Evolutionary conservation across 1,139 yeast genomes (phyloP).

Genomic region (Hansenula sp.): DNA sequence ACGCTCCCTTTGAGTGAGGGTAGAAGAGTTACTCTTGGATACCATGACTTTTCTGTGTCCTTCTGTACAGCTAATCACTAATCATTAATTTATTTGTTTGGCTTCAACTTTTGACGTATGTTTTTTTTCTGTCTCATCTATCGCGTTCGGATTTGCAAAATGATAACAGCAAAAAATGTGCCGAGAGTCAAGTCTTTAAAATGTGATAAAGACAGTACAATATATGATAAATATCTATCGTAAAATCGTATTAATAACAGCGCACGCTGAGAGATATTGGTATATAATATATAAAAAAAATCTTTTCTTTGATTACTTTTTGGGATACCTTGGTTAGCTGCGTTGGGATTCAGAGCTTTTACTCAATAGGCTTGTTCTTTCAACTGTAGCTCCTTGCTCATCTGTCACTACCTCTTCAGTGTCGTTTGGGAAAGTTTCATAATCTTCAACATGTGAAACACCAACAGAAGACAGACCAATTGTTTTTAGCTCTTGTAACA

Average conservation of each 20-base stretch:
- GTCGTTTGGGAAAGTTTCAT: conserved; percentile 20
- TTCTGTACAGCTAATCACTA: too few species aligned
- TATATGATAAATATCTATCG: not conserved
- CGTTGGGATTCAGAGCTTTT: conserved; percentile 8
- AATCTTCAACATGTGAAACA: conserved; percentile 5
- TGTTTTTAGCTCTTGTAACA: conserved; percentile 34
- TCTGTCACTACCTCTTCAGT: conserved; percentile 5
- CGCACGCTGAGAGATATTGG: too few species aligned
- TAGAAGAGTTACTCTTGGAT: conserved; percentile 1
- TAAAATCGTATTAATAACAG: not conserved
- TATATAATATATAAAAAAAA: not conserved
- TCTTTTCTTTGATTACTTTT: not conserved
- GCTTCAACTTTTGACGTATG: not conserved
- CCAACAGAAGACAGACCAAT: conserved; percentile 40
- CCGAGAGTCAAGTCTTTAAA: not conserved
- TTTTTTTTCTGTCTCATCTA: not conserved
- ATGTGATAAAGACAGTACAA: not conserved
- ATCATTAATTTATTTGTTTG: too few species aligned
- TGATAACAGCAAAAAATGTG: too few species aligned
- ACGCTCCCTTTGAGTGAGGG: conserved; percentile 19
- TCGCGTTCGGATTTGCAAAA: conserved; percentile 1
- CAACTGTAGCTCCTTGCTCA: not conserved
- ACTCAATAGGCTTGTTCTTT: conserved; percentile 21
- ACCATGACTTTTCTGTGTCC: not conserved
- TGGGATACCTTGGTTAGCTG: not conserved